These are phyloP conservation scores for Tetradesmus lagerheimii DNA, from an alignment of 139 green algal species.

Conservation along the genomic window DNA sequence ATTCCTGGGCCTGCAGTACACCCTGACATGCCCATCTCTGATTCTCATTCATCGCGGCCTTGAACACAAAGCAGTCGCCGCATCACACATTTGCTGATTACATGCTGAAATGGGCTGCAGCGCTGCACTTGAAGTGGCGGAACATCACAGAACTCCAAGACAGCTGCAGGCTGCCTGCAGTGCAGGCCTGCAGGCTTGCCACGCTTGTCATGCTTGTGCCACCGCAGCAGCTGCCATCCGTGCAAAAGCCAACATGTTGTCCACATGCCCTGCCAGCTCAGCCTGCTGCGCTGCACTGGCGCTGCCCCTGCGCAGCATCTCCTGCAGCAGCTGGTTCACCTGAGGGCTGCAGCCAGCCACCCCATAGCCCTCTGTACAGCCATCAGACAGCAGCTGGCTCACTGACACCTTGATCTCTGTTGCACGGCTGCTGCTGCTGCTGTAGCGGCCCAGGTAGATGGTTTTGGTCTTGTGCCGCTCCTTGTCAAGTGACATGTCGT, in stretches of 20 bases:
- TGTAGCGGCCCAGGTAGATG: background rate
- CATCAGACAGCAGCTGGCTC: background rate
- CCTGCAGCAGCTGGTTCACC: slow-evolving; percentile 2
- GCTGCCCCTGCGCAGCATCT: background rate
- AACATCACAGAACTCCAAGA: too few relatives aligned
- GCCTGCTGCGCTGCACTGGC: background rate
- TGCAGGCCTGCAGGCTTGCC: too few relatives aligned
- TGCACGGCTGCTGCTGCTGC: background rate
- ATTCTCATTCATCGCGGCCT: too few relatives aligned
- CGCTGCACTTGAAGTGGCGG: too few relatives aligned
- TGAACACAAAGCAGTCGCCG: too few relatives aligned
- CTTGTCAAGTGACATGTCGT: slow-evolving; percentile 23
- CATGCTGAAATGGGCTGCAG: too few relatives aligned
- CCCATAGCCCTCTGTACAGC: background rate
- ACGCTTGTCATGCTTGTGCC: too few relatives aligned
- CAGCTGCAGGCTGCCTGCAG: too few relatives aligned
- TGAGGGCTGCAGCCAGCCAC: background rate
- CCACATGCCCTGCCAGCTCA: slow-evolving; percentile 4
- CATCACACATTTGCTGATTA: too few relatives aligned
- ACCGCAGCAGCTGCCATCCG: background rate
- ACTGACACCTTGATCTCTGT: slow-evolving; percentile 17
- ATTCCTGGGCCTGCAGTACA: too few relatives aligned
- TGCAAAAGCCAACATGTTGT: slow-evolving; percentile 8
- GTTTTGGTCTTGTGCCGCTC: slow-evolving; percentile 28
- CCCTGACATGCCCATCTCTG: too few relatives aligned